A percentile compares a stretch with the other conserved stretches of the same genome.
Evolutionary conservation across 306 rosid species (phyloP).

Genomic region (Gynostemma pentaphyllum): DNA sequence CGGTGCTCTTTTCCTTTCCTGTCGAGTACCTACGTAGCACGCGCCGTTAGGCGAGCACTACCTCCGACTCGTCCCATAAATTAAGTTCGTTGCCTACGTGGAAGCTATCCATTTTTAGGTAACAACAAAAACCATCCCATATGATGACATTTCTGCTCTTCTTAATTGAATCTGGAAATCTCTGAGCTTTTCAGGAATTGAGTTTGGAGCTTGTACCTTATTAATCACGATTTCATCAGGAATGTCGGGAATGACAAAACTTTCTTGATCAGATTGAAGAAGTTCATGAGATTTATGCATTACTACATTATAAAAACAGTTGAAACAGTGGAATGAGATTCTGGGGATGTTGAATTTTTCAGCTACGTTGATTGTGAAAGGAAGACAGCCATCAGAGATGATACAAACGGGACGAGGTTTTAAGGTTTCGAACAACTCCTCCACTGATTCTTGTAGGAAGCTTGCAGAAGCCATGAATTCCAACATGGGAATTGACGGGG

Average conservation of each 20-base stretch:
- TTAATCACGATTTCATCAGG: constrained; percentile 26
- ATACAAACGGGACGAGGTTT: constrained; percentile 16
- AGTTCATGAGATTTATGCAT: neutral
- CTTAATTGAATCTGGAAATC: neutral
- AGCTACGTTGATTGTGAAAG: constrained; percentile 28
- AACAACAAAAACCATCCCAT: constrained; percentile 32
- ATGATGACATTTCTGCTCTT: constrained; percentile 31
- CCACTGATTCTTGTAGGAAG: constrained; percentile 2
- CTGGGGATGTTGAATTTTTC: constrained; percentile 14
- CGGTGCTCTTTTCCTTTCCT: no score
- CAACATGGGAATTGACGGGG: neutral
- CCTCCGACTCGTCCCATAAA: no score
- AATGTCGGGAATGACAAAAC: constrained; percentile 26
- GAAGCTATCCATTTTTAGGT: no score
- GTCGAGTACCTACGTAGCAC: no score
- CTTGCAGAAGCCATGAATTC: constrained; percentile 3
- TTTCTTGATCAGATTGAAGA: constrained; percentile 7
- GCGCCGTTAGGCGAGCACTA: no score
- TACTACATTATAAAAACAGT: constrained; percentile 31
- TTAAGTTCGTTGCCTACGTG: no score
- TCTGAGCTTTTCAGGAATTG: neutral
- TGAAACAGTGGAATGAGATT: constrained; percentile 16
- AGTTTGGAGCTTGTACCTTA: constrained; percentile 14
- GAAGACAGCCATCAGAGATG: constrained; percentile 14
- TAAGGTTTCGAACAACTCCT: constrained; percentile 1